Base-by-base conservation (phyloP, 345 rosid species). In the Aquilaria yunnanensis region DNA sequence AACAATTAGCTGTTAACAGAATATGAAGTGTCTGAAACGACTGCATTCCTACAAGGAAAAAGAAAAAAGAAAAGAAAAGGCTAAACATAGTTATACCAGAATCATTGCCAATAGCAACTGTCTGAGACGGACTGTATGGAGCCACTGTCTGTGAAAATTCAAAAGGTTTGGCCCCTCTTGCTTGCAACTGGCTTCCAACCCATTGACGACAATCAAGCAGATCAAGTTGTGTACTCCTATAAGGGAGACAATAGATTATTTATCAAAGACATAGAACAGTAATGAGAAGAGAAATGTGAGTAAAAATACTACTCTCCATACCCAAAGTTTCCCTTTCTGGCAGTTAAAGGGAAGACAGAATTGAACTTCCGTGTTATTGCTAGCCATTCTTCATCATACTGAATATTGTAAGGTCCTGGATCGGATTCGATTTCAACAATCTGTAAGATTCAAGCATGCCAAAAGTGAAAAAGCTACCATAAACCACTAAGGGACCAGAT, bases 321-420 rank as follows among this genome's bases (percentile, higher is more conserved):
- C 97, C 89, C 57, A 57, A 90, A 83, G 63, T 86, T 75, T 63
- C 81, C 77, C 56, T 49, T 57, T 51, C 63, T 72, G 12, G 16
- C 31, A 6, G 91, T 85, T 72, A 86, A 74, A 16, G 99, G 99
- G 67, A 94, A 72, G 58, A 75, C 56, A 67, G 85, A 68, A 71
- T 94, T 86, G 78, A 82, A 82, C 64, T 74, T 82, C 66, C 71
- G 67, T 31, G 93, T 94, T 60, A 88, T 76, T 32, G 89, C 86
- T 13, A 86, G 76, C 96, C 97, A 94, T 68, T 94, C 97, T 78
- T 88, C 96, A 34, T 90, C 99, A 57, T 86, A 90, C 56, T 80
- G 78, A 73, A 94, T 61, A 72, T 86, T 87, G 59, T 70, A 79
- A 37, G 90, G 92, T 65, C 92, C 96, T 54, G 89, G 86, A 66